Percentiles rank a stretch among this genome's conserved stretches.
These are phyloP conservation scores for Monilinia polystroma DNA, from an alignment of 2,329 filamentous ascomycete genomes.

Conservation along the genomic window DNA sequence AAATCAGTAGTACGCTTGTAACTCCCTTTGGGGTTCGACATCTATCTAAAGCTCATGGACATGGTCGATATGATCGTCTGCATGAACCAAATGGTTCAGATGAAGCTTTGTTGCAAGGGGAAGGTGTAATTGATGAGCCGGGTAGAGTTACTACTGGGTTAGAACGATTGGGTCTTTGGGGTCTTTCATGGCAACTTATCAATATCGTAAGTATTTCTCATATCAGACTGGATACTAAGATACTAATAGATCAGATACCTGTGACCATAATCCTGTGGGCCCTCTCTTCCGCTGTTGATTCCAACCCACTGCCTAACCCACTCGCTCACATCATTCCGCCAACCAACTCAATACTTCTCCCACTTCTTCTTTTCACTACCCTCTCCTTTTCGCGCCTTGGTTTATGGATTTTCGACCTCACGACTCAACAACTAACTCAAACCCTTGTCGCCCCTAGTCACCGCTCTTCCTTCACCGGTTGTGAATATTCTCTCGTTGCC, in stretches of 20 bases:
- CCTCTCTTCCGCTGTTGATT: constrained; percentile 32
- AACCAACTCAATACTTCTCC: constrained; percentile 23
- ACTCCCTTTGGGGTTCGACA: constrained; percentile 50
- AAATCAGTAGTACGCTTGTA: constrained; percentile 53
- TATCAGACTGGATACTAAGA: background rate
- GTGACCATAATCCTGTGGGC: constrained; percentile 42
- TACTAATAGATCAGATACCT: constrained; percentile 36
- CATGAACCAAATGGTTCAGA: background rate
- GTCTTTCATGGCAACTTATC: constrained; percentile 44
- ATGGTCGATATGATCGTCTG: constrained; percentile 32
- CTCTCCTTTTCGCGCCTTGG: constrained; percentile 46
- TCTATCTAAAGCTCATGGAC: constrained; percentile 38
- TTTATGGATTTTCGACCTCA: constrained; percentile 48
- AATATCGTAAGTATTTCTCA: constrained; percentile 41
- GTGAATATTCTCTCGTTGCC: constrained; percentile 44
- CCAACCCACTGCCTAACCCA: constrained; percentile 17
- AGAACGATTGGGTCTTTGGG: constrained; percentile 46
- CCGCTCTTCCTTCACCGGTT: constrained; percentile 46
- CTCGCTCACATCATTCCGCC: constrained; percentile 39
- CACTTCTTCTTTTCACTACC: constrained; percentile 43
- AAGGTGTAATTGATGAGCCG: constrained; percentile 25
- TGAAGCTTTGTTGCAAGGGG: background rate
- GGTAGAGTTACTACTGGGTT: constrained; percentile 39
- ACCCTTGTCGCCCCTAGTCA: constrained; percentile 41
- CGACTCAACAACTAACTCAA: constrained; percentile 47